phyloP scores from a whole-genome alignment of 2,329 filamentous ascomycete species.

The Penicillium sp. region DNA sequence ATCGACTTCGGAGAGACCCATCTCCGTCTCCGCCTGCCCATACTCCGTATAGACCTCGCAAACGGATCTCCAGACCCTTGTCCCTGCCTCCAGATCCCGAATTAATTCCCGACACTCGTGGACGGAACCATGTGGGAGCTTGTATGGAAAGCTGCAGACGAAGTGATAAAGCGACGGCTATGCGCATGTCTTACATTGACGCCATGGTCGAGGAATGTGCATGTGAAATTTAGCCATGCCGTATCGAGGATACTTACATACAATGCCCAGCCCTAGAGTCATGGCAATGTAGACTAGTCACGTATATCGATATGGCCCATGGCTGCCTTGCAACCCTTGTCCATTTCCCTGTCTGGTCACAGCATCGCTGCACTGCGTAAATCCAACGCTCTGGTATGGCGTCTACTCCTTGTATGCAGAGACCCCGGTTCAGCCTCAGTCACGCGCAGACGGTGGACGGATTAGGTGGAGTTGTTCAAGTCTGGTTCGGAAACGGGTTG shows the following conservation, averaged over 20 bases:
- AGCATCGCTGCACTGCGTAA: not conserved
- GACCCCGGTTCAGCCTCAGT: slow-evolving; percentile 1
- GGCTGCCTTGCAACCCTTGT: not conserved
- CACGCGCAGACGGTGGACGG: not conserved
- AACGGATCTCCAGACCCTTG: not conserved
- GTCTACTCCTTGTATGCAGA: not conserved
- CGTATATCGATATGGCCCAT: not conserved
- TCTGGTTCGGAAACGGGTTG: not conserved
- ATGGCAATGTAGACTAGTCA: not conserved
- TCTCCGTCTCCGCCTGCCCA: not conserved
- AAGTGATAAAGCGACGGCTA: not conserved
- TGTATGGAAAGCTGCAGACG: slow-evolving; percentile 3
- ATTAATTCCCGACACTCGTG: not conserved
- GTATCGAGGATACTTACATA: not conserved
- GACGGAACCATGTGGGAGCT: slow-evolving; percentile 7
- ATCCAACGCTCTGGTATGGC: not conserved
- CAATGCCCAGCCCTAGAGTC: not conserved
- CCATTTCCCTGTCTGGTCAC: not conserved
- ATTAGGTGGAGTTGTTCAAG: not conserved
- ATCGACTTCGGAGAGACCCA: too few relatives aligned
- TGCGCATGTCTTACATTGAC: not conserved
- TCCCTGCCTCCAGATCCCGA: not conserved
- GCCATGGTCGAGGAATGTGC: not conserved
- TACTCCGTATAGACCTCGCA: not conserved
- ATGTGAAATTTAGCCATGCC: slow-evolving; percentile 1